Percentiles rank a stretch among this genome's conserved stretches.
Conservation (phyloP, 176 grass and related monocot genomes). For the Aegilops bicornis region DNA sequence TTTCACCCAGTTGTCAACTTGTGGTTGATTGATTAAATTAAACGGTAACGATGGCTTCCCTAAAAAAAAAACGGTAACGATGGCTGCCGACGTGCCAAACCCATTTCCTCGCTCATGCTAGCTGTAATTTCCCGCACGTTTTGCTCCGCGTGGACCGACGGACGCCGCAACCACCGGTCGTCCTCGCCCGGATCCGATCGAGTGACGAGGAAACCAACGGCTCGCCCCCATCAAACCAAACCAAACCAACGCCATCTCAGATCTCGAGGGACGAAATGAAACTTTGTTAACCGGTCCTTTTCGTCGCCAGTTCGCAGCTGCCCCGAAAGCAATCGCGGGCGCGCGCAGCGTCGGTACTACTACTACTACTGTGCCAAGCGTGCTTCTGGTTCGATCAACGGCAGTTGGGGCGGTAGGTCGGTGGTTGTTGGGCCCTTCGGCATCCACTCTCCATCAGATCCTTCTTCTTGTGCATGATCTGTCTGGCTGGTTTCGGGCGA, state of each 20-base stretch:
- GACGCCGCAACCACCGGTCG: constrained; percentile 42
- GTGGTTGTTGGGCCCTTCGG: constrained; percentile 21
- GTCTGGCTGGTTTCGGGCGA: not conserved
- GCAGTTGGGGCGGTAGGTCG: constrained; percentile 48
- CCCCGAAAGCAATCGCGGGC: constrained; percentile 37
- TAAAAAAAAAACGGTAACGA: constrained; percentile 18
- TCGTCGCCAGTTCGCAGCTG: not conserved
- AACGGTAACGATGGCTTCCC: too few relatives aligned
- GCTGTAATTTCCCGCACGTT: constrained; percentile 41
- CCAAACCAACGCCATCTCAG: not conserved
- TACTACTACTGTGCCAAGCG: not conserved
- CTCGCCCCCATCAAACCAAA: not conserved
- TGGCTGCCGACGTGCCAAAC: not conserved
- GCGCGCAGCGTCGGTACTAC: not conserved
- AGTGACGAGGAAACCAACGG: constrained; percentile 20
- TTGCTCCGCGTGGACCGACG: constrained; percentile 5
- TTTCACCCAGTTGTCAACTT: constrained; percentile 16
- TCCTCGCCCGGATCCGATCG: constrained; percentile 30
- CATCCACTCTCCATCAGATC: not conserved
- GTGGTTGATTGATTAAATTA: not conserved
- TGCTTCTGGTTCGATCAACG: constrained; percentile 16
- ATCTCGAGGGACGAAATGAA: not conserved
- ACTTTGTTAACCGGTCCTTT: constrained; percentile 5
- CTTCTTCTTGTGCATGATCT: not conserved
- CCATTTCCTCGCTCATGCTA: too few relatives aligned